These are phyloP conservation scores for Pseudozyma tsukubaensis DNA, from an alignment of 1,284 basidiomycete species.

Conservation along the genomic window DNA sequence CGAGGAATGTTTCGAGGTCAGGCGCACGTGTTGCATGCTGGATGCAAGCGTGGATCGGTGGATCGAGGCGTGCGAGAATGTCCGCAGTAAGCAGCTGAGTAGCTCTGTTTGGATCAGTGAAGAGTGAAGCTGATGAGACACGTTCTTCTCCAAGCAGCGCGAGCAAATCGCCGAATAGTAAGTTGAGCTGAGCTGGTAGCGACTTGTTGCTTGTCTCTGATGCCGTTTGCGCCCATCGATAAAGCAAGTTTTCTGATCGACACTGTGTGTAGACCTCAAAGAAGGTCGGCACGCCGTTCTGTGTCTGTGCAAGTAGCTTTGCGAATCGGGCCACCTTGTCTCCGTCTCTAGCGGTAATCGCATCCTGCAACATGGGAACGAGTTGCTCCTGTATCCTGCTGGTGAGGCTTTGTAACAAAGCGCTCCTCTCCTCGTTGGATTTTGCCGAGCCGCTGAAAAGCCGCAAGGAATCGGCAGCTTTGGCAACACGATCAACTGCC, in stretches of 20 bases:
- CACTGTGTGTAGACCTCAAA: conserved; percentile 31
- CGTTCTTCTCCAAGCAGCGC: conserved; percentile 53
- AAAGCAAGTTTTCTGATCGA: conserved; percentile 24
- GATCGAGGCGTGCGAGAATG: conserved; percentile 34
- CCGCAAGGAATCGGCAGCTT: conserved; percentile 38
- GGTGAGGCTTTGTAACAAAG: conserved; percentile 34
- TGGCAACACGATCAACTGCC: conserved; percentile 39
- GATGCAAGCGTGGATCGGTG: conserved; percentile 26
- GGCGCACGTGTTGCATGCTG: conserved; percentile 18
- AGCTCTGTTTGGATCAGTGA: conserved; percentile 29
- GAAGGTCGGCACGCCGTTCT: conserved; percentile 25
- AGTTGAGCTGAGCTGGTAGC: conserved; percentile 23
- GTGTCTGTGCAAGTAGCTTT: conserved; percentile 27
- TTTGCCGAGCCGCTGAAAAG: conserved; percentile 39
- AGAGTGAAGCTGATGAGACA: conserved; percentile 32
- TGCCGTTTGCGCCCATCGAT: conserved; percentile 30
- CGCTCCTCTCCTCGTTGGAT: conserved; percentile 31
- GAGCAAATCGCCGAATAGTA: conserved; percentile 32
- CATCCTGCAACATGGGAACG: conserved; percentile 20
- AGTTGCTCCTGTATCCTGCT: conserved; percentile 30
- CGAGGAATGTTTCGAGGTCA: conserved; percentile 34
- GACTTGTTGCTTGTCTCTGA: conserved; percentile 20
- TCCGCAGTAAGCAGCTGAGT: conserved; percentile 31
- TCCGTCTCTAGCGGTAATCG: conserved; percentile 24
- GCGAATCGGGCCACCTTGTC: conserved; percentile 13